A percentile compares a stretch with the other conserved stretches of the same genome.
These are phyloP conservation scores for Juglanconis oblonga DNA, from an alignment of 2,329 filamentous ascomycete species.

Conservation along the genomic window DNA sequence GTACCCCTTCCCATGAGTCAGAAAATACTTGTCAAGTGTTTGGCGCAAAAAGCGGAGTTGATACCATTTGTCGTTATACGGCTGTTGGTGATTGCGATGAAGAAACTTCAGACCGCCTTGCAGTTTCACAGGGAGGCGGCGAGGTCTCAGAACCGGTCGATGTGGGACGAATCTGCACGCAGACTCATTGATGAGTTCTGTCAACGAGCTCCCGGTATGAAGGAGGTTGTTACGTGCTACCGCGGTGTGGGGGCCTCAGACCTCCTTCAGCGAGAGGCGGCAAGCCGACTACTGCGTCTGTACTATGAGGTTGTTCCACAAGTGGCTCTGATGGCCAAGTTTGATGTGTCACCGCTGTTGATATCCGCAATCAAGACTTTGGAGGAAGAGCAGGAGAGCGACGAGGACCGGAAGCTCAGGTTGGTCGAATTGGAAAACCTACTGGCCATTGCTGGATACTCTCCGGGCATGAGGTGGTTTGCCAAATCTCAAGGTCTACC, in stretches of 20 bases:
- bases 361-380: conserved; percentile 64
- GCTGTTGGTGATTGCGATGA: conserved; percentile 72
- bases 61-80: conserved; percentile 82
- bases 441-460: conserved; percentile 75
- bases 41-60: conserved; percentile 74
- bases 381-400: conserved; percentile 40
- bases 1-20: conserved; percentile 79
- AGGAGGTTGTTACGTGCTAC: conserved; percentile 74
- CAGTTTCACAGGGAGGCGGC: conserved; percentile 54
- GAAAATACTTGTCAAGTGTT: conserved; percentile 73
- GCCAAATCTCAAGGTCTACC: conserved; percentile 64
- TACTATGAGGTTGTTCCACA: conserved; percentile 84
- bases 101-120: conserved; percentile 69
- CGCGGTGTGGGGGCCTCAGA: conserved; percentile 66
- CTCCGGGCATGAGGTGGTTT: conserved; percentile 88
- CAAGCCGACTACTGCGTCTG: conserved; percentile 74
- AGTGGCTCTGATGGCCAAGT: conserved; percentile 76
- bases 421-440: conserved; percentile 78
- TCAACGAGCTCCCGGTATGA: conserved; percentile 75
- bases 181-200: conserved; percentile 73
- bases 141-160: conserved; percentile 29
- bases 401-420: conserved; percentile 51
- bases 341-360: conserved; percentile 80
- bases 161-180: conserved; percentile 69
- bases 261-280: conserved; percentile 71